phyloP scores from a whole-genome alignment of 495 filamentous ascomycete species.

The Gamarada debralockiae region DNA sequence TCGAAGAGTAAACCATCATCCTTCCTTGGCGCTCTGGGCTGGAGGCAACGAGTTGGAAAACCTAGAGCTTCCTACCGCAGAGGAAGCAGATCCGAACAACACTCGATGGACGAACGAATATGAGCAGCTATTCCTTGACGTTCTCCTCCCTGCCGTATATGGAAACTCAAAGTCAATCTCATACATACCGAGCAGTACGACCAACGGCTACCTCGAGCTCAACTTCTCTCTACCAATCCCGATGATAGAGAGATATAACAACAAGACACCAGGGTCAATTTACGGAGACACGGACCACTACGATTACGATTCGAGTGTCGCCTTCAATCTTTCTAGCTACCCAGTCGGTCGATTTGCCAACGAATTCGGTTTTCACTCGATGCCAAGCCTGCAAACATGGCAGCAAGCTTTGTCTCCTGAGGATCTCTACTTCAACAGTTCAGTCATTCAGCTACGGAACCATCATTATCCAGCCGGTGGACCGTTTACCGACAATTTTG shows the following conservation, averaged over 20 bases:
- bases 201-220: constrained; percentile 57
- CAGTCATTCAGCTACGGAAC: constrained; percentile 60
- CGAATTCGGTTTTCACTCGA: constrained; percentile 79
- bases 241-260: constrained; percentile 58
- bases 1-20: constrained; percentile 67
- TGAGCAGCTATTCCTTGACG: constrained; percentile 55
- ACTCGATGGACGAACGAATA: constrained; percentile 55
- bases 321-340: constrained; percentile 29
- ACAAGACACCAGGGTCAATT: constrained; percentile 49
- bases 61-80: constrained; percentile 50
- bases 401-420: constrained; percentile 14
- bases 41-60: constrained; percentile 91
- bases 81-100: constrained; percentile 50
- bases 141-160: constrained; percentile 58
- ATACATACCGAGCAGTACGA: constrained; percentile 65
- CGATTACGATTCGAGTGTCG: constrained; percentile 50
- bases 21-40: constrained; percentile 72
- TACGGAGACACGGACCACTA: constrained; percentile 71
- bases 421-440: constrained; percentile 60
- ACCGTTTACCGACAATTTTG: constrained; percentile 51
- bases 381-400: constrained; percentile 37
- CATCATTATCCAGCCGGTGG: constrained; percentile 59
- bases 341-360: constrained; percentile 68
- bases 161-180: constrained; percentile 62
- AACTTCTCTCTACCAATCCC: constrained; percentile 54